Base-by-base conservation (phyloP, 73 alveolate species). In the Paramecium caudatum region DNA sequence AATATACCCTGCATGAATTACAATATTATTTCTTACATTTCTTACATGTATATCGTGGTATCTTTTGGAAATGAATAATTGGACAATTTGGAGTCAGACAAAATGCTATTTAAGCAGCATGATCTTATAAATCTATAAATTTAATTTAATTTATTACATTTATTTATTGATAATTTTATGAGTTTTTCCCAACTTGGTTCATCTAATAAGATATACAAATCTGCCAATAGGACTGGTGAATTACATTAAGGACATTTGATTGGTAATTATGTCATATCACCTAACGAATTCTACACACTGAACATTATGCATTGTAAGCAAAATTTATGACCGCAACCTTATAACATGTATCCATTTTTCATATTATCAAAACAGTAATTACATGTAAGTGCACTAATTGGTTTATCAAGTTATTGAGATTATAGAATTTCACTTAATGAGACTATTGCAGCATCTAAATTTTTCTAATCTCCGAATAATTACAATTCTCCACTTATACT, bases 251-350 rank as follows among this genome's bases (percentile, higher is more conserved):
- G 92, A 34, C 92, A 85, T 61, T 62, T 85, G 6, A 85, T 85
- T 17, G 92, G 92, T 2, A 85, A 74, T 17, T 69, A 23, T 21
- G 62, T 85, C 49, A 62, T 47, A 21, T 85, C 92, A n/a, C 87
- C 87, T 7, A 85, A 41, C 23, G 92, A 85, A 61, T 85, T 62
- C 17, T 62, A 46, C 17, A 85, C 46, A 19, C 61, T 39, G 10
- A 85, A 85, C 87, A 61, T 85, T 15, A 85, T 85, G 30, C 87
- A 55, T 4, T 78, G 30, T n/a, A 85, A 39, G 43, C 92, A 85
- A 41, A 85, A 85, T 41, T 85, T 85, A 39, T 85, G 92, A 7
- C 92, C 92, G 27, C 92, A 85, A 23, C 92, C 92, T 48, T 85
- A 43, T 3, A 70, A 23, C 87, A 70, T 70, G 39, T 70, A 70